Percentiles rank a stretch among this genome's conserved stretches.
Evolutionary conservation across 352 stramenopile species (phyloP).

Genomic region (Phytophthora foliorum): DNA sequence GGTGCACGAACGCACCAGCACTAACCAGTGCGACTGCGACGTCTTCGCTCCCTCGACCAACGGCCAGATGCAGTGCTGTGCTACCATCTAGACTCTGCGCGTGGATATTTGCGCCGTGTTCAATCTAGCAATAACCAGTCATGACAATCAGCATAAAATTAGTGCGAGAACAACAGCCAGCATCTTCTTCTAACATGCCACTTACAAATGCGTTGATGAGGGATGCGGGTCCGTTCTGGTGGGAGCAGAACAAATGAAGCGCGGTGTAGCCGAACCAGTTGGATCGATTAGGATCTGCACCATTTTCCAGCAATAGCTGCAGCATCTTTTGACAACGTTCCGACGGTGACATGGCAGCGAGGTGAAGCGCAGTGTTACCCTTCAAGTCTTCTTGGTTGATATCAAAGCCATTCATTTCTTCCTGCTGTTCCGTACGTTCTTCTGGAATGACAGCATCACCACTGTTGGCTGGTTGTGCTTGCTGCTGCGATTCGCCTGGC

Average conservation of each 20-base stretch:
- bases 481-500: slow-evolving; percentile 20
- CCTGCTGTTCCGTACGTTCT: slow-evolving; percentile 7
- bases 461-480: slow-evolving; percentile 14
- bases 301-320: slow-evolving; percentile 84
- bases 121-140: slow-evolving; percentile 59
- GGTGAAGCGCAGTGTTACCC: slow-evolving; percentile 84
- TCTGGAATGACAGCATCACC: slow-evolving; percentile 2
- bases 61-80: slow-evolving; percentile 83
- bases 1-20: slow-evolving; percentile 79
- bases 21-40: slow-evolving; percentile 78
- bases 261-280: slow-evolving; percentile 92
- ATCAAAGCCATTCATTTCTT: slow-evolving; percentile 53
- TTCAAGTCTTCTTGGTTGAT: slow-evolving; percentile 89
- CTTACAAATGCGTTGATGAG: slow-evolving; percentile 88
- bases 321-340: slow-evolving; percentile 87
- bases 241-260: slow-evolving; percentile 87
- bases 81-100: slow-evolving; percentile 86
- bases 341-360: slow-evolving; percentile 85
- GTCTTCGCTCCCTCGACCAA: slow-evolving; percentile 79
- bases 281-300: slow-evolving; percentile 71
- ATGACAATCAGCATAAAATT: slow-evolving; percentile 6
- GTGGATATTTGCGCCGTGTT: slow-evolving; percentile 83
- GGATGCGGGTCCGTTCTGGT: slow-evolving; percentile 74
- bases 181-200: slow-evolving; percentile 15
- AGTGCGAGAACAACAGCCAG: neutral